Evolutionary conservation across 306 rosid species (phyloP).

Genomic region (Trifolium fragiferum): DNA sequence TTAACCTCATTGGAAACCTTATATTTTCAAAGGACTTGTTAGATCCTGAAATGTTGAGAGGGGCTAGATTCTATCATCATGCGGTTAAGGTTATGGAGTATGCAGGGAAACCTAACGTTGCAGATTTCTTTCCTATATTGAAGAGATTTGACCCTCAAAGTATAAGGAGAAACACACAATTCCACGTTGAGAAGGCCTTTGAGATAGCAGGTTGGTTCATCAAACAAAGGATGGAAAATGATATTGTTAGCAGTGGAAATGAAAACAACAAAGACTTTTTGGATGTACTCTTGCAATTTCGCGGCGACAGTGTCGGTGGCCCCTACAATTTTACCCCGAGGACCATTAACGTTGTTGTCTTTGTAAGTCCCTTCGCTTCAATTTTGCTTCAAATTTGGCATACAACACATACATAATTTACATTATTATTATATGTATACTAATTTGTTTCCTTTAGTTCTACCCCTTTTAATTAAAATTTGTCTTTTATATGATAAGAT

Average conservation of each 20-base stretch:
- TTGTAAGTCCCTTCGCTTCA: slow-evolving; percentile 31
- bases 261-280: slow-evolving; percentile 62
- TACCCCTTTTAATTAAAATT: neutral
- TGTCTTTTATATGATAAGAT: neutral
- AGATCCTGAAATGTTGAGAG: slow-evolving; percentile 67
- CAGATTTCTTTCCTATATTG: slow-evolving; percentile 68
- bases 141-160: slow-evolving; percentile 82
- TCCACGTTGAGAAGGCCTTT: slow-evolving; percentile 70
- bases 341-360: slow-evolving; percentile 60
- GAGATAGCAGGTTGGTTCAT: slow-evolving; percentile 75
- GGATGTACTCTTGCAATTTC: slow-evolving; percentile 74
- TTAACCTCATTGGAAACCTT: slow-evolving; percentile 83
- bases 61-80: slow-evolving; percentile 64
- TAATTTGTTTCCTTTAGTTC: neutral
- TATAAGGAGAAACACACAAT: slow-evolving; percentile 68
- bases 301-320: slow-evolving; percentile 49
- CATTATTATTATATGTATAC: neutral
- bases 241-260: neutral
- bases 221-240: slow-evolving; percentile 56
- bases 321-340: slow-evolving; percentile 41
- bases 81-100: slow-evolving; percentile 74
- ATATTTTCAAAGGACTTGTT: slow-evolving; percentile 80
- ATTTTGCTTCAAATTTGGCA: neutral
- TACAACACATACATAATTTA: neutral
- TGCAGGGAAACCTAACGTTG: slow-evolving; percentile 82